These are phyloP conservation scores for Starmerella davenportii DNA, from an alignment of 805 yeast species.

Conservation along the genomic window DNA sequence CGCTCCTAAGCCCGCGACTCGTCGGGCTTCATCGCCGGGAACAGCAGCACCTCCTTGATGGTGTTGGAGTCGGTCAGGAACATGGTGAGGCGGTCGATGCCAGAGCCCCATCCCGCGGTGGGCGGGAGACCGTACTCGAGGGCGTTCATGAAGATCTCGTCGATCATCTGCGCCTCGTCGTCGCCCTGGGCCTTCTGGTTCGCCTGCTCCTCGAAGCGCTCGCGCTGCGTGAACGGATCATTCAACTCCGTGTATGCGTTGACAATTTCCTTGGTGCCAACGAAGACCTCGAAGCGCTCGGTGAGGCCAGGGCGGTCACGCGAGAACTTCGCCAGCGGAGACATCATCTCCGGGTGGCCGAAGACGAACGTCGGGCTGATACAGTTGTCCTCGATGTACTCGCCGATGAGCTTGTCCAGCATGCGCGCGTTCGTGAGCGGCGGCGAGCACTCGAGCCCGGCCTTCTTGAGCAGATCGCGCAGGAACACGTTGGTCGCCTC, in stretches of 20 bases:
- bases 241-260: slow-evolving; percentile 97
- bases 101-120: slow-evolving; percentile 99
- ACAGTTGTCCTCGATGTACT: slow-evolving; percentile 70
- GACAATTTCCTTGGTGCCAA: slow-evolving; percentile 94
- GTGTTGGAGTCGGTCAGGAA: slow-evolving; percentile 91
- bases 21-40: slow-evolving; percentile 98
- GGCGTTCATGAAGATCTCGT: slow-evolving; percentile 94
- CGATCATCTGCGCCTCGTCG: slow-evolving; percentile 93
- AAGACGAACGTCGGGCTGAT: slow-evolving; percentile 95
- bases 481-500: slow-evolving; percentile 83
- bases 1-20: slow-evolving; percentile 23
- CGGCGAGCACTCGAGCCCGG: slow-evolving; percentile 74
- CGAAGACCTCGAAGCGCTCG: slow-evolving; percentile 96
- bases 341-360: slow-evolving; percentile 99
- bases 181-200: slow-evolving; percentile 97
- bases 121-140: slow-evolving; percentile 97
- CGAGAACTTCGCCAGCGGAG: slow-evolving; percentile 93
- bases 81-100: slow-evolving; percentile 96
- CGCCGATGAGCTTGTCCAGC: slow-evolving; percentile 96
- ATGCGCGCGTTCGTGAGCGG: slow-evolving; percentile 95
- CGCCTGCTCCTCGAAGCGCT: slow-evolving; percentile 96
- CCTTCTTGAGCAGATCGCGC: slow-evolving; percentile 55
- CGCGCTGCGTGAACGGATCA: slow-evolving; percentile 97
- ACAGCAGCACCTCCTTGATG: slow-evolving; percentile 88
- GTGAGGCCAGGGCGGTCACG: slow-evolving; percentile 85